Evolutionary conservation across 139 green algal species (phyloP).

Genomic region (Trebouxia sp.): DNA sequence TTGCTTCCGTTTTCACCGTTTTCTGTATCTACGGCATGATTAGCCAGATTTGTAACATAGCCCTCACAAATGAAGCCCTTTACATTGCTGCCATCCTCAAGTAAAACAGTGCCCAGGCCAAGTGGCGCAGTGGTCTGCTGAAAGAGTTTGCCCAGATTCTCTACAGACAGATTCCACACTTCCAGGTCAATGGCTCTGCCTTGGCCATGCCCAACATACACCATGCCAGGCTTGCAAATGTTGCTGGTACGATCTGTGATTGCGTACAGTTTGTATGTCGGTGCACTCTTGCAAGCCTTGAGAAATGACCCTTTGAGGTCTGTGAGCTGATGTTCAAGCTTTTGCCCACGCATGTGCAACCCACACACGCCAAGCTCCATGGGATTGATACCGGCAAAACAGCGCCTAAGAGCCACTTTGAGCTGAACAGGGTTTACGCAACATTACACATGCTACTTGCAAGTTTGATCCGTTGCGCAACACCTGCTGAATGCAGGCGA

Average conservation of each 20-base stretch:
- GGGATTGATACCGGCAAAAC: not conserved
- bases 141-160: not conserved
- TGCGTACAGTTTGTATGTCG: not conserved
- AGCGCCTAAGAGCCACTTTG: too few relatives aligned
- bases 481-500: too few relatives aligned
- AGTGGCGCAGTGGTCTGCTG: not conserved
- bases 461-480: too few relatives aligned
- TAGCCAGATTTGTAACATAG: not conserved
- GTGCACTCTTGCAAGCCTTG: not conserved
- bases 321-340: conserved; percentile 12
- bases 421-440: too few relatives aligned
- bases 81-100: conserved; percentile 1
- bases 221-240: conserved; percentile 18
- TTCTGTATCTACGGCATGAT: not conserved
- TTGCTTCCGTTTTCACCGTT: not conserved
- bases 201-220: not conserved
- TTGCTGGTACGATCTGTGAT: not conserved
- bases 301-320: not conserved
- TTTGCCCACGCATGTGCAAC: conserved; percentile 23
- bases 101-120: not conserved
- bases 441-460: too few relatives aligned
- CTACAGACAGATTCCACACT: not conserved
- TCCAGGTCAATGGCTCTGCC: conserved; percentile 20
- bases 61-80: conserved; percentile 24
- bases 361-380: conserved; percentile 9